Evolutionary conservation across 495 filamentous ascomycete genomes (phyloP).

Genomic region (Sphaerosporella brunnea): DNA sequence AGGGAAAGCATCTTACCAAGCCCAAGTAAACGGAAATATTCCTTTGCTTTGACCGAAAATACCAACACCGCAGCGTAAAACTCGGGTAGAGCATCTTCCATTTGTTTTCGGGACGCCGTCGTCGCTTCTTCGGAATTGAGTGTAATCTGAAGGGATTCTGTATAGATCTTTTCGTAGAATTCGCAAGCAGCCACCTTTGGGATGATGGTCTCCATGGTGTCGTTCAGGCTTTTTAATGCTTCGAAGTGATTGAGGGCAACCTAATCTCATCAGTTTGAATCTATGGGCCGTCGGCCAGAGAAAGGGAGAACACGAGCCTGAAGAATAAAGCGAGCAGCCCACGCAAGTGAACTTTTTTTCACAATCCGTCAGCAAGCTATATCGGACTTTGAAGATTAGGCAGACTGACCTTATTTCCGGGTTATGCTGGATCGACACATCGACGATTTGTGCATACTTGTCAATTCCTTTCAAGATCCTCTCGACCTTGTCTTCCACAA

Average conservation of each 20-base stretch:
- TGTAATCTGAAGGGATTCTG: background rate
- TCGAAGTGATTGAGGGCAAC: constrained; percentile 12
- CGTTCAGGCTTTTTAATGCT: constrained; percentile 7
- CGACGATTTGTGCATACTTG: constrained; percentile 9
- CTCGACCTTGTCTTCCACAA: constrained; percentile 1
- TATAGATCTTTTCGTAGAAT: constrained; percentile 9
- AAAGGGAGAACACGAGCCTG: constrained; percentile 4
- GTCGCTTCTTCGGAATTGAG: background rate
- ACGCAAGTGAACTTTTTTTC: constrained; percentile 7
- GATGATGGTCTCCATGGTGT: constrained; percentile 7
- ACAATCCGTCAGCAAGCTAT: background rate
- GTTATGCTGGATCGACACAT: background rate
- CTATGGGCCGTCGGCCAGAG: background rate
- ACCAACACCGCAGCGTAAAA: constrained; percentile 6
- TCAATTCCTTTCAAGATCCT: constrained; percentile 10
- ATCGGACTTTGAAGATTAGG: background rate
- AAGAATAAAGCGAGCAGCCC: constrained; percentile 10
- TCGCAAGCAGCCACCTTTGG: constrained; percentile 6
- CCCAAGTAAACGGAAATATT: constrained; percentile 2
- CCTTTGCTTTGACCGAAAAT: constrained; percentile 11
- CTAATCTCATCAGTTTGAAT: constrained; percentile 1
- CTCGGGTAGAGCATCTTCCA: constrained; percentile 5
- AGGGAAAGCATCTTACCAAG: background rate
- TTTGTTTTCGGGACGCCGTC: background rate
- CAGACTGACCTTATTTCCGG: constrained; percentile 1